Conservation (phyloP, 805 yeast genomes). For the Candida sanyiensis region DNA sequence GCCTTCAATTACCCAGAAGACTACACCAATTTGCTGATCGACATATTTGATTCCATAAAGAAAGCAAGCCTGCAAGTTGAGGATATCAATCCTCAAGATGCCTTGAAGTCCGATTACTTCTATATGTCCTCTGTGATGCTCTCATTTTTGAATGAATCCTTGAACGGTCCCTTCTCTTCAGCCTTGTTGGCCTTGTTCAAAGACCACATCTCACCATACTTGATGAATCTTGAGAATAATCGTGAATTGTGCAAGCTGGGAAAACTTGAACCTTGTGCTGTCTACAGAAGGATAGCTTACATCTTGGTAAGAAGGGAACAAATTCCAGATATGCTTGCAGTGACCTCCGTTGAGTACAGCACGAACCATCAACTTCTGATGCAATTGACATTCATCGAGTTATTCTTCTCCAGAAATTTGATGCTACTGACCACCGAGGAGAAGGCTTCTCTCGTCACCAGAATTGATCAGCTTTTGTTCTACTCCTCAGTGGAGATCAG, state of each 20-base stretch:
- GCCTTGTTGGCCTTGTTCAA: slow-evolving; percentile 48
- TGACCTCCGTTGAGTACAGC: slow-evolving; percentile 33
- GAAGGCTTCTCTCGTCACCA: slow-evolving; percentile 42
- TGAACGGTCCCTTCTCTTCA: slow-evolving; percentile 48
- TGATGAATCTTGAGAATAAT: slow-evolving; percentile 56
- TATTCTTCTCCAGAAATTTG: slow-evolving; percentile 64
- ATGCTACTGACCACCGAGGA: slow-evolving; percentile 45
- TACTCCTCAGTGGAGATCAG: slow-evolving; percentile 71
- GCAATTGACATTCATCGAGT: slow-evolving; percentile 64
- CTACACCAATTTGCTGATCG: slow-evolving; percentile 34
- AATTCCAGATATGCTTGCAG: slow-evolving; percentile 36
- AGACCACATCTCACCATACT: slow-evolving; percentile 58
- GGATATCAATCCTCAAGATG: slow-evolving; percentile 46
- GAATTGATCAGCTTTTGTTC: slow-evolving; percentile 48
- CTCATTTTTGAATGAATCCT: slow-evolving; percentile 50
- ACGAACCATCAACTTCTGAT: slow-evolving; percentile 60
- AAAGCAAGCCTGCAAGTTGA: slow-evolving; percentile 30
- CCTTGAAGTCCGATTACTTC: slow-evolving; percentile 54
- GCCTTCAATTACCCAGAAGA: slow-evolving; percentile 28
- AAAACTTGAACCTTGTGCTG: slow-evolving; percentile 45
- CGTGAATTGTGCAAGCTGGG: slow-evolving; percentile 79
- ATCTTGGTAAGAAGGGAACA: slow-evolving; percentile 40
- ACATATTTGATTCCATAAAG: slow-evolving; percentile 41
- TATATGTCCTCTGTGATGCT: slow-evolving; percentile 60
- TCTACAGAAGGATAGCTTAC: slow-evolving; percentile 42